Conservation (phyloP, 1,284 basidiomycete genomes). For the Marasmius fiardii region DNA sequence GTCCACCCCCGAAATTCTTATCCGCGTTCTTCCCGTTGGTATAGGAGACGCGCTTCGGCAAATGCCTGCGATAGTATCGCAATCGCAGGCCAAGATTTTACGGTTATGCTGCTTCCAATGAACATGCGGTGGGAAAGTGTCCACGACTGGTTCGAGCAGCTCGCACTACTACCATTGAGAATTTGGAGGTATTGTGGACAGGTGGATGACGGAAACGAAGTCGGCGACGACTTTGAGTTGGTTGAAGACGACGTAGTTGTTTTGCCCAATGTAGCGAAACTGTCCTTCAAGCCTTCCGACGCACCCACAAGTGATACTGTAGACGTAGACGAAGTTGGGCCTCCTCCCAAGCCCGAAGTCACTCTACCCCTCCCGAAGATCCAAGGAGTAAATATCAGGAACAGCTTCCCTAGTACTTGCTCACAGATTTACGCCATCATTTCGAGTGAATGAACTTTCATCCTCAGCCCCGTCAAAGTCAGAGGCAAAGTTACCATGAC, state of each 20-base stretch:
- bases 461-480: background rate
- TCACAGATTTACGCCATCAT: constrained; percentile 8
- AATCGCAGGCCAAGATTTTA: constrained; percentile 1
- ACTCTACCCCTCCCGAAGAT: constrained; percentile 1
- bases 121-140: constrained; percentile 6
- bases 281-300: background rate
- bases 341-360: background rate
- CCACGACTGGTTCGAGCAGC: constrained; percentile 6
- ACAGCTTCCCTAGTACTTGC: background rate
- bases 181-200: background rate
- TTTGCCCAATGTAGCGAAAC: background rate
- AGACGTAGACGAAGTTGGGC: background rate
- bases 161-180: background rate
- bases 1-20: background rate
- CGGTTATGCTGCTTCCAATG: constrained; percentile 3
- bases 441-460: background rate
- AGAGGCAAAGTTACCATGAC: constrained; percentile 2
- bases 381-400: background rate
- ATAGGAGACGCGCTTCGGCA: constrained; percentile 1
- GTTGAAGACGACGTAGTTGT: background rate
- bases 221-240: background rate
- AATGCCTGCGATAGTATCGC: constrained; percentile 10
- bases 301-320: background rate
- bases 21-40: constrained; percentile 6
- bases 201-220: background rate